A percentile compares a stretch with the other conserved stretches of the same genome.
Conservation (phyloP, 306 rosid genomes). For the Gastrolobium bilobum region DNA sequence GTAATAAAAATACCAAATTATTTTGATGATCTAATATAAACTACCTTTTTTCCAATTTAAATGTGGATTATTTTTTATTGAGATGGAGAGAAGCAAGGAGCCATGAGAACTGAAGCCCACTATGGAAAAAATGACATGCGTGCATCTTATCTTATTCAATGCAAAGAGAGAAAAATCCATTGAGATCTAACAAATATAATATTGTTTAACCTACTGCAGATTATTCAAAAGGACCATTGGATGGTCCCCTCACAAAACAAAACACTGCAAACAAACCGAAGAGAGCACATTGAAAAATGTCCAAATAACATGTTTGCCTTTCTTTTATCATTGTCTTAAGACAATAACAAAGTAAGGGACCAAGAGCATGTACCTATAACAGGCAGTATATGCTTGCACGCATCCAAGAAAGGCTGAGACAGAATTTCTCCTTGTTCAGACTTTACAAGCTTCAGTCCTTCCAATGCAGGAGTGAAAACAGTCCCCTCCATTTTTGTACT, state of each 20-base stretch:
- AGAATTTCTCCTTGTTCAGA: conserved; percentile 82
- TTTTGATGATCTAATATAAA: not conserved
- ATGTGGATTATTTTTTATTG: not conserved
- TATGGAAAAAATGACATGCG: not conserved
- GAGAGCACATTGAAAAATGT: conserved; percentile 17
- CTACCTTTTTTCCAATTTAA: not conserved
- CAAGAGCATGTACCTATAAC: conserved; percentile 71
- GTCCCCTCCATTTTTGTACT: conserved; percentile 75
- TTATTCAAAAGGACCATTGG: conserved; percentile 23
- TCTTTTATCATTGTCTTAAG: conserved; percentile 9
- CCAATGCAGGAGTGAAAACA: conserved; percentile 79
- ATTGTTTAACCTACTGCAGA: conserved; percentile 10
- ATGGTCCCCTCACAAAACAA: conserved; percentile 18
- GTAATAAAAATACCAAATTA: not conserved
- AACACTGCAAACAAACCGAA: not conserved
- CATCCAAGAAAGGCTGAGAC: conserved; percentile 88
- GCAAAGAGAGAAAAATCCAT: conserved; percentile 22
- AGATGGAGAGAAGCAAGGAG: conserved; percentile 24
- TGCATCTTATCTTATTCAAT: conserved; percentile 6
- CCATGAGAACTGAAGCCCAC: not conserved
- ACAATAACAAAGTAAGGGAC: conserved; percentile 33
- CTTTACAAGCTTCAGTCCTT: conserved; percentile 77
- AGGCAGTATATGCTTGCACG: conserved; percentile 90
- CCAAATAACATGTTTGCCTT: not conserved
- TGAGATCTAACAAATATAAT: conserved; percentile 27